Conservation (phyloP, 2,329 filamentous ascomycete genomes). For the Fusarium hainanense region DNA sequence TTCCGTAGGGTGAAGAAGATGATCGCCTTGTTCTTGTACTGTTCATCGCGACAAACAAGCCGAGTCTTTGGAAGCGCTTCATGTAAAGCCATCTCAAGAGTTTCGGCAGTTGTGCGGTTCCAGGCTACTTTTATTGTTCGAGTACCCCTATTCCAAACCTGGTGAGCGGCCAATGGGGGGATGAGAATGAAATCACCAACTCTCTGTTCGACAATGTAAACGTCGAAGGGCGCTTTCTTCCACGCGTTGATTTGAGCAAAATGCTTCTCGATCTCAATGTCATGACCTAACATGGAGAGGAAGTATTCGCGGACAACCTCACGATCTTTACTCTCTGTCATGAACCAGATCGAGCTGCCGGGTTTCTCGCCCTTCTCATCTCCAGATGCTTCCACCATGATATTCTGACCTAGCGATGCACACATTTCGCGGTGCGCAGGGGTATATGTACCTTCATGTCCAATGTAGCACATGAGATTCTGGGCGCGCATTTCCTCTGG, state of each 20-base stretch:
- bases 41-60: constrained; percentile 94
- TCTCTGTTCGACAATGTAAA: constrained; percentile 91
- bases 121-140: constrained; percentile 97
- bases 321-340: constrained; percentile 95
- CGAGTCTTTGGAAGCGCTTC: constrained; percentile 91
- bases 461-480: constrained; percentile 98
- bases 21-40: constrained; percentile 99
- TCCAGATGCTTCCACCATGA: constrained; percentile 93
- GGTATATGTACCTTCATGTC: constrained; percentile 96
- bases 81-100: constrained; percentile 83
- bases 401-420: constrained; percentile 93
- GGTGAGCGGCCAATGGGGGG: constrained; percentile 91
- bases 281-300: constrained; percentile 90
- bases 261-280: constrained; percentile 96
- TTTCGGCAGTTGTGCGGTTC: constrained; percentile 95
- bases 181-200: constrained; percentile 94
- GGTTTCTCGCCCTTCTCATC: constrained; percentile 78
- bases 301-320: constrained; percentile 94
- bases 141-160: constrained; percentile 98
- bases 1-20: constrained; percentile 87
- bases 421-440: constrained; percentile 98
- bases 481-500: constrained; percentile 89
- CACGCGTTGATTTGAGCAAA: constrained; percentile 96
- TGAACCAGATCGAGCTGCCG: constrained; percentile 97
- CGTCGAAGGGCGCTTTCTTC: constrained; percentile 93